Evolutionary conservation across 2,329 filamentous ascomycete species (phyloP), one percentile per base, ranked within the genome.

Genomic region (Madurella fahalii): DNA sequence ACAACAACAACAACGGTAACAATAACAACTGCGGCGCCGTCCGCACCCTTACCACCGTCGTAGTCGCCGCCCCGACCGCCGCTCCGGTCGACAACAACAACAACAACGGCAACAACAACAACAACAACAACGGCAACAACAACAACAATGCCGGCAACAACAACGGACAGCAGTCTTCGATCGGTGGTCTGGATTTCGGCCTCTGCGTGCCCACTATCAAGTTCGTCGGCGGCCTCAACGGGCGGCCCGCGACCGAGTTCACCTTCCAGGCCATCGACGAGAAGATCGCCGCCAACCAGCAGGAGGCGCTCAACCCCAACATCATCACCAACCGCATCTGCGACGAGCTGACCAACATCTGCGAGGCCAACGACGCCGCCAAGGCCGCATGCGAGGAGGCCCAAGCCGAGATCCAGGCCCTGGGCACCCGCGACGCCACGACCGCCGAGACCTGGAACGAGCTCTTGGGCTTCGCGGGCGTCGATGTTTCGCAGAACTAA

Each of bases 261-360:
- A 86, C 85, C 48, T 89, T 88, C 79, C 82, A 85, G 69, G 79
- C 86, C 49, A 78, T 78, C 46, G 85, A 88, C 66, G 72, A 81
- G 9, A 71, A 80, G 16, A 78, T 86, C 54, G 78, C 81, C 59
- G 73, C 82, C 65, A 80, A 80, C 49, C 84, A 88, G 70, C 71
- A 83, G 63, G 85, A 87, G 66, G 84, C 84, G 9, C 74, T 87
- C 44, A 87, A 88, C 79, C 84, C 84, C 53, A 81, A 82, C 73
- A 88, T 88, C 75, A 88, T 88, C 74, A 86, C 83, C 67, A 87
- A 86, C 77, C 80, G 83, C 58, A 83, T 88, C 68, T 84, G 82
- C 70, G 84, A 88, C 69, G 83, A 87, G 72, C 77, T 88, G 55
- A 77, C 70, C 65, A 87, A 86, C 71, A 82, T 84, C 39, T 88